Percentiles rank a stretch among this genome's conserved stretches.
phyloP scores from a whole-genome alignment of 208 protist genomes.

The Spongospora subterranea region DNA sequence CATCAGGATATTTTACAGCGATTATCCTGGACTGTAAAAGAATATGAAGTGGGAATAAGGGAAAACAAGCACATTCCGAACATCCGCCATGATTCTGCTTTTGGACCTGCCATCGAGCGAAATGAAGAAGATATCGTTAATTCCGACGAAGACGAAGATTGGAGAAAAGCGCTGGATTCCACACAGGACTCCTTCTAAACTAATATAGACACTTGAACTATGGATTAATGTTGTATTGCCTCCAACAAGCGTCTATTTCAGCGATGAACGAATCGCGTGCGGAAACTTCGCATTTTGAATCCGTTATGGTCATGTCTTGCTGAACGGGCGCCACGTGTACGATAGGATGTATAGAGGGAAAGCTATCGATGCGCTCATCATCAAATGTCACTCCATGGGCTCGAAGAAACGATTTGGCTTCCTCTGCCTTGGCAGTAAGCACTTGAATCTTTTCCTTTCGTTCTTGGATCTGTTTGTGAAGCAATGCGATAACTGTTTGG shows the following conservation, averaged over 20 bases:
- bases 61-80: too few species aligned
- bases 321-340: not conserved
- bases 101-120: not conserved
- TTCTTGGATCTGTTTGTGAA: not conserved
- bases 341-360: not conserved
- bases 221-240: not conserved
- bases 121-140: slow-evolving; percentile 12
- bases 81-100: too few species aligned
- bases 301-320: not conserved
- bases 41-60: not conserved
- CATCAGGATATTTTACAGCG: not conserved
- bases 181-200: too few species aligned
- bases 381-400: not conserved
- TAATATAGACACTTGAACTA: too few species aligned
- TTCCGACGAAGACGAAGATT: not conserved
- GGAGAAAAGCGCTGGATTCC: too few species aligned
- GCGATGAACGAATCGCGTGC: not conserved
- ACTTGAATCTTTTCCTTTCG: not conserved
- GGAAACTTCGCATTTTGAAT: not conserved
- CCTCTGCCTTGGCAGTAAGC: not conserved
- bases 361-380: not conserved
- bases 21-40: not conserved
- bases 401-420: not conserved
- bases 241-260: not conserved
- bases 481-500: not conserved